A percentile compares a stretch with the other conserved stretches of the same genome.
Evolutionary conservation across 1,284 basidiomycete species (phyloP).

Genomic region (Golubevia pallescens): DNA sequence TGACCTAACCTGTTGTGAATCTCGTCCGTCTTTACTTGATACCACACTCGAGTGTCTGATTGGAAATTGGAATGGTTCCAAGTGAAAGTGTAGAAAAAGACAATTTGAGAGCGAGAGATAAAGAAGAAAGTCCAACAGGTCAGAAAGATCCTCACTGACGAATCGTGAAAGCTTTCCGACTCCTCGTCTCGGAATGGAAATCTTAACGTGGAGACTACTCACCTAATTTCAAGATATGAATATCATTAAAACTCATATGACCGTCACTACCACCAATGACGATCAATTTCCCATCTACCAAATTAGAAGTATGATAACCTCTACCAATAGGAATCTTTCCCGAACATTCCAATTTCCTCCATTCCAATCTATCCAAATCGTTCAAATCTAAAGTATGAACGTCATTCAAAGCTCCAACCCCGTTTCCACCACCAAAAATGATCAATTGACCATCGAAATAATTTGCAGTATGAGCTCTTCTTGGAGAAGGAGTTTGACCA

Average conservation of each 20-base stretch:
- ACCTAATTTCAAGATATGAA: constrained; percentile 86
- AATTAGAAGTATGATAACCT: constrained; percentile 88
- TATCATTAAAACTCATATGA: constrained; percentile 76
- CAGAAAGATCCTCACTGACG: constrained; percentile 6
- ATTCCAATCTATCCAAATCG: constrained; percentile 71
- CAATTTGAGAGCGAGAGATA: constrained; percentile 1
- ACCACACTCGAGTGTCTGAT: constrained; percentile 77
- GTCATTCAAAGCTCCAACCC: constrained; percentile 84
- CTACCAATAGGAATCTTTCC: constrained; percentile 69
- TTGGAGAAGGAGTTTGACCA: constrained; percentile 70
- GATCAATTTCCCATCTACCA: constrained; percentile 83
- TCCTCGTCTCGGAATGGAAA: not conserved
- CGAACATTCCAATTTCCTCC: constrained; percentile 66
- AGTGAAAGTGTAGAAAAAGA: not conserved
- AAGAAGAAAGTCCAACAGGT: not conserved
- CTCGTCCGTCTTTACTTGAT: constrained; percentile 70
- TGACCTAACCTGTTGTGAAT: constrained; percentile 80
- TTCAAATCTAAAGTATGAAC: constrained; percentile 82
- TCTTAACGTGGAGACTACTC: constrained; percentile 49
- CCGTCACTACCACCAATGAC: constrained; percentile 74
- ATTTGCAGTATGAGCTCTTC: constrained; percentile 85
- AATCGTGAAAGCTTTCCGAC: constrained; percentile 2
- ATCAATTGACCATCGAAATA: constrained; percentile 77
- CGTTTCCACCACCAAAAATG: constrained; percentile 90
- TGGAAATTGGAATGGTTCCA: not conserved